These are phyloP conservation scores for Pilaira anomala DNA, from an alignment of 192 early-diverging fungal species.

Conservation along the genomic window DNA sequence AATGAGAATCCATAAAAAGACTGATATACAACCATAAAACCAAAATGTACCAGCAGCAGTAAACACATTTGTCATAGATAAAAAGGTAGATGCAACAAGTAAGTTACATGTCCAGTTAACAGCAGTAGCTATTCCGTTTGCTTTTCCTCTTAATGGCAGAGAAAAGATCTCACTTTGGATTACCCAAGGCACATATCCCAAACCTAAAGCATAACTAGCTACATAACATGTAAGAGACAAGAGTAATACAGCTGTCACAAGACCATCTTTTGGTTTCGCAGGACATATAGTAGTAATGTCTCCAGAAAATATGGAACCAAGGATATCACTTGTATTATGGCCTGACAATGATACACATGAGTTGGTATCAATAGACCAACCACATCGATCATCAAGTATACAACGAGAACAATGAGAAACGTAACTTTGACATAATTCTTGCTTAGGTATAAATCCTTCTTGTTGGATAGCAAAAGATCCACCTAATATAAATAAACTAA, in stretches of 20 bases:
- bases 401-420: conserved; percentile 42
- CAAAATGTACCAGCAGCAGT: conserved; percentile 52
- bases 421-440: conserved; percentile 41
- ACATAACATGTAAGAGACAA: conserved; percentile 15
- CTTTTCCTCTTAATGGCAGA: conserved; percentile 70
- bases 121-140: conserved; percentile 65
- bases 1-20: conserved; percentile 43
- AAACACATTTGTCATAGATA: conserved; percentile 53
- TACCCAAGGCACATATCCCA: conserved; percentile 64
- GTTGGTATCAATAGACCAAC: conserved; percentile 11
- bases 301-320: background rate
- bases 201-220: conserved; percentile 45
- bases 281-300: background rate
- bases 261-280: background rate
- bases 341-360: background rate
- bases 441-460: conserved; percentile 37
- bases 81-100: conserved; percentile 62
- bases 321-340: conserved; percentile 13
- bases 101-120: conserved; percentile 83
- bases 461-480: conserved; percentile 40
- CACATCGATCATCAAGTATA: conserved; percentile 45
- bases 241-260: conserved; percentile 16
- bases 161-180: conserved; percentile 79
- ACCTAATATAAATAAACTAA: conserved; percentile 41
- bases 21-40: conserved; percentile 56